Conservation (phyloP, 2,329 filamentous ascomycete genomes). For the Cladophialophora immunda region DNA sequence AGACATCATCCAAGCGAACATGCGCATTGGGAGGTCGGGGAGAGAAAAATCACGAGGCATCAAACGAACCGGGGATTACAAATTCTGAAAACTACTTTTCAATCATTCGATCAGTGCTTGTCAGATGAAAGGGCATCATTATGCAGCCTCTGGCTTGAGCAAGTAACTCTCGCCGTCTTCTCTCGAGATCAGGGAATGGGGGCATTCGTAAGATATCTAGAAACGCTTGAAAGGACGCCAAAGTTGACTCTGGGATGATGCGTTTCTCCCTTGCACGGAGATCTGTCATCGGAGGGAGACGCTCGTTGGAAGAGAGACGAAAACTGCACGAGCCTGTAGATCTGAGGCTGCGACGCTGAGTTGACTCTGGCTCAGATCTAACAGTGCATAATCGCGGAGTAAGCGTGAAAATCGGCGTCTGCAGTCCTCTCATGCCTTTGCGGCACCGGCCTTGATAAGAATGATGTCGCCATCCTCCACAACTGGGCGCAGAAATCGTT, state of each 20-base stretch:
- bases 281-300: no score
- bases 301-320: no score
- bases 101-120: no score
- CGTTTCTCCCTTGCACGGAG: background rate
- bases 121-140: no score
- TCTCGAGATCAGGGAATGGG: no score
- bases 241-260: background rate
- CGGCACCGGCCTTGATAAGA: conserved; percentile 77
- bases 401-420: background rate
- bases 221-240: background rate
- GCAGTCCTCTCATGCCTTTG: conserved; percentile 49
- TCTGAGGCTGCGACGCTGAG: background rate
- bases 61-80: no score
- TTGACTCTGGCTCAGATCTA: background rate
- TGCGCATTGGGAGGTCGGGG: no score
- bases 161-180: no score
- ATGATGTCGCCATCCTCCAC: conserved; percentile 68
- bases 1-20: no score
- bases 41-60: no score
- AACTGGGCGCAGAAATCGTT: conserved; percentile 36
- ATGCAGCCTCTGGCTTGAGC: no score
- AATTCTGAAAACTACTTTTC: no score
- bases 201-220: background rate
- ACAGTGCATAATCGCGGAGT: background rate
- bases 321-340: background rate